A percentile compares a stretch with the other conserved stretches of the same genome.
Conservation (phyloP, 345 rosid genomes). For the Eucalyptus cloeziana region DNA sequence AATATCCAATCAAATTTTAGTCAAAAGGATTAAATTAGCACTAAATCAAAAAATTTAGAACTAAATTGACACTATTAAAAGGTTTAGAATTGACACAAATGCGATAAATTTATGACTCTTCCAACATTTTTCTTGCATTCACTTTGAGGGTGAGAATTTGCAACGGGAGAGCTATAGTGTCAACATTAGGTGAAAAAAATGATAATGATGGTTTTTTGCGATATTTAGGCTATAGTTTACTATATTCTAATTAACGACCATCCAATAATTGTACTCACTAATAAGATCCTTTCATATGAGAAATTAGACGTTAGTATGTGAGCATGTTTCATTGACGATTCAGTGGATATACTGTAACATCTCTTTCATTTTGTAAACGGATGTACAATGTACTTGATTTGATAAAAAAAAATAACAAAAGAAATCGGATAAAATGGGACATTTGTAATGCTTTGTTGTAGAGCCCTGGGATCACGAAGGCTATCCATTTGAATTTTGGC, state of each 20-base stretch:
- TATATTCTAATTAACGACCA: neutral
- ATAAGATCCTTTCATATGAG: neutral
- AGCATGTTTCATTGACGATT: neutral
- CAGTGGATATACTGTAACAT: neutral
- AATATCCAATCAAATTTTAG: no score
- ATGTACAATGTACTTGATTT: neutral
- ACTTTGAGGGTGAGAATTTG: no score
- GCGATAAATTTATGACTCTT: accelerated
- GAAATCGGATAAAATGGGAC: neutral
- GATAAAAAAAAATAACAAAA: accelerated
- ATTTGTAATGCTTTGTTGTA: neutral
- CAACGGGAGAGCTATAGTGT: no score
- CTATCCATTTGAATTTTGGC: no score
- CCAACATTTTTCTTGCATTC: no score
- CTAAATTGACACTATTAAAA: accelerated
- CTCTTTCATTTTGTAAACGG: neutral
- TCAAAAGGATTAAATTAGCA: accelerated
- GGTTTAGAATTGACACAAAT: no score
- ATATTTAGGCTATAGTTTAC: neutral
- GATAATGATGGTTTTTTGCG: neutral
- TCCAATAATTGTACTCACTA: neutral
- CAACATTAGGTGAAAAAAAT: neutral
- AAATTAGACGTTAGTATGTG: neutral
- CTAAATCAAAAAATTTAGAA: no score
- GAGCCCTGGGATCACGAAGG: no score